These are phyloP conservation scores for Debaryomycetaceae sp. DNA, from an alignment of 1,139 yeast species.

Conservation along the genomic window DNA sequence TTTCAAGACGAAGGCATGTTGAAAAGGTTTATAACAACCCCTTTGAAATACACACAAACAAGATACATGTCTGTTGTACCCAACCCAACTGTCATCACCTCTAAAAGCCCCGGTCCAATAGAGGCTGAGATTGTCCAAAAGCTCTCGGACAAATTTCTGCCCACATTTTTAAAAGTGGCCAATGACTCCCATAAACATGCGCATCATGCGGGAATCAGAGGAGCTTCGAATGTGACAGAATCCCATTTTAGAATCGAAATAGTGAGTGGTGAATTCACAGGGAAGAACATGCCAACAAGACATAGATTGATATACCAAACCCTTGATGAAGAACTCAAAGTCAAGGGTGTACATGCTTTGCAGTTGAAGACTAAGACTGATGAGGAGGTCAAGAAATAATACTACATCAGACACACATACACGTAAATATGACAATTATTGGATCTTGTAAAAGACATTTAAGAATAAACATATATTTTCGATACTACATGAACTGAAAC, in stretches of 20 bases:
- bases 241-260: slow-evolving; percentile 78
- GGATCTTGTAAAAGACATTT: not conserved
- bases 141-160: slow-evolving; percentile 44
- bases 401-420: not conserved
- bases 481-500: slow-evolving; percentile 3
- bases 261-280: slow-evolving; percentile 67
- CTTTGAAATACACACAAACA: not conserved
- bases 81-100: slow-evolving; percentile 9
- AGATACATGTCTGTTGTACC: slow-evolving; percentile 1
- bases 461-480: not conserved
- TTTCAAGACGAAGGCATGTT: not conserved
- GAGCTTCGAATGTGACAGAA: slow-evolving; percentile 70
- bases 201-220: slow-evolving; percentile 81
- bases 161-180: slow-evolving; percentile 50
- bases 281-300: slow-evolving; percentile 67
- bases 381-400: slow-evolving; percentile 45
- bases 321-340: slow-evolving; percentile 67
- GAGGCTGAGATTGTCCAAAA: slow-evolving; percentile 49
- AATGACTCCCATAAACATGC: slow-evolving; percentile 90
- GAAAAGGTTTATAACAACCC: not conserved
- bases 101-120: slow-evolving; percentile 44
- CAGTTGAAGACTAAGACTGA: slow-evolving; percentile 83
- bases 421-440: not conserved
- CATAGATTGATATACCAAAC: slow-evolving; percentile 73
- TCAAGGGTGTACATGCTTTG: slow-evolving; percentile 80